phyloP scores from a whole-genome alignment of 805 yeast species.

The Candida silvicultrix region DNA sequence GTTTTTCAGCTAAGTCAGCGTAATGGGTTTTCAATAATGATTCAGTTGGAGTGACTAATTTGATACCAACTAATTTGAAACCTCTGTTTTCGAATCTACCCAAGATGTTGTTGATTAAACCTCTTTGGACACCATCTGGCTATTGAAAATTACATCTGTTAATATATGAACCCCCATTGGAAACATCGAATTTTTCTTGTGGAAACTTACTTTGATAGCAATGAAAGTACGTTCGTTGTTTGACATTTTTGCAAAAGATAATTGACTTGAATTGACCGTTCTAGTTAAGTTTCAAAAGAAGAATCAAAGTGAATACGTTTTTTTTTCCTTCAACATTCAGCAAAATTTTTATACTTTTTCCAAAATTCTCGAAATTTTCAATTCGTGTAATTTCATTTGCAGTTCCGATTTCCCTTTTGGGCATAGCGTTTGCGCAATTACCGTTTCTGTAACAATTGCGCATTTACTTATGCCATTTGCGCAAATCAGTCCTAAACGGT shows the following conservation, averaged over 20 bases:
- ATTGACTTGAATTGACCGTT: neutral
- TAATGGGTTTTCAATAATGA: constrained; percentile 86
- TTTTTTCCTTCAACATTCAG: neutral
- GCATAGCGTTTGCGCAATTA: too few relatives aligned
- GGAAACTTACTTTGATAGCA: constrained; percentile 53
- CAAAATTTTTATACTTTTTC: too few relatives aligned
- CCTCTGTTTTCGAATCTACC: constrained; percentile 97
- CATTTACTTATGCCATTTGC: neutral
- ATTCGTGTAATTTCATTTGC: too few relatives aligned
- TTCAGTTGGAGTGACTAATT: constrained; percentile 85
- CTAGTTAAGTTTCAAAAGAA: too few relatives aligned
- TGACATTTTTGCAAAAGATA: constrained; percentile 16
- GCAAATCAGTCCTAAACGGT: too few relatives aligned
- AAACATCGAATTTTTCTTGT: too few relatives aligned
- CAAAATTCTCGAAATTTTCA: too few relatives aligned
- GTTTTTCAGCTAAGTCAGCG: constrained; percentile 90
- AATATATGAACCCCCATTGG: too few relatives aligned
- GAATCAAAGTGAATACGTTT: neutral
- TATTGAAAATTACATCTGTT: too few relatives aligned
- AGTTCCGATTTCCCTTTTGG: too few relatives aligned
- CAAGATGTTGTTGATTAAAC: constrained; percentile 82
- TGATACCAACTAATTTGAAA: constrained; percentile 93
- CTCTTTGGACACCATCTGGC: constrained; percentile 99
- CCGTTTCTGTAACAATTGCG: neutral
- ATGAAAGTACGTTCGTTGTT: constrained; percentile 80